phyloP scores from a whole-genome alignment of 2,329 filamentous ascomycete species.

The Cladosporium sp. region DNA sequence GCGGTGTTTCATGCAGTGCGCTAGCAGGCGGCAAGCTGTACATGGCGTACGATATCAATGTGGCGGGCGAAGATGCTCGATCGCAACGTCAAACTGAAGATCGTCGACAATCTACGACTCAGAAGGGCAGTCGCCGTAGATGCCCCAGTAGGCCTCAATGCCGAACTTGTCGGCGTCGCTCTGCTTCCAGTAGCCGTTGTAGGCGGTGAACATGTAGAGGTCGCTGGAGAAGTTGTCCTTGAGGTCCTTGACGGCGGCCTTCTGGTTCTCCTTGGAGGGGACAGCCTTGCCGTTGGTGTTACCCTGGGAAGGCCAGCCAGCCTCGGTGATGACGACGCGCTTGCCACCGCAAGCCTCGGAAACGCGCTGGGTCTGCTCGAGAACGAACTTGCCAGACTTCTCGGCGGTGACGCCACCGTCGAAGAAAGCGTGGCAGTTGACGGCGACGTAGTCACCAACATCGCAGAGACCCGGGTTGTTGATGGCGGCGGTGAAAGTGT shows the following conservation, averaged over 20 bases:
- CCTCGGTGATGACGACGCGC: slow-evolving; percentile 71
- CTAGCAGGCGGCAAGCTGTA: slow-evolving; percentile 3
- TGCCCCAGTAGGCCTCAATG: slow-evolving; percentile 71
- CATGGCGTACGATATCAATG: slow-evolving; percentile 6
- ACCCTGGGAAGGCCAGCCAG: slow-evolving; percentile 76
- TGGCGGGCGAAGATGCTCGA: not conserved
- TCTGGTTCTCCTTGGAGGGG: slow-evolving; percentile 64
- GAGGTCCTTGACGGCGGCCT: slow-evolving; percentile 61
- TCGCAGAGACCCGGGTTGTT: slow-evolving; percentile 70
- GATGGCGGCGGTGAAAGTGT: slow-evolving; percentile 69
- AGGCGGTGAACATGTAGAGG: slow-evolving; percentile 72
- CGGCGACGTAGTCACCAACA: slow-evolving; percentile 71
- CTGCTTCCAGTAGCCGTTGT: slow-evolving; percentile 75
- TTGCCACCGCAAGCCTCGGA: slow-evolving; percentile 51
- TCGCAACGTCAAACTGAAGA: not conserved
- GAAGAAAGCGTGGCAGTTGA: slow-evolving; percentile 84
- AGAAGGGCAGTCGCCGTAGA: slow-evolving; percentile 37
- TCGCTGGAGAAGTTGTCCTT: slow-evolving; percentile 54
- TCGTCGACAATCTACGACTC: slow-evolving; percentile 13
- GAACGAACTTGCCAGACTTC: slow-evolving; percentile 64
- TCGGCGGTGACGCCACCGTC: slow-evolving; percentile 58
- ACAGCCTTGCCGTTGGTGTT: slow-evolving; percentile 63
- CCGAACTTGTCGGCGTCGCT: slow-evolving; percentile 59
- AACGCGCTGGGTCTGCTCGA: slow-evolving; percentile 49
- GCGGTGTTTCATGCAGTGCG: not conserved